Base-by-base conservation (phyloP, 805 yeast genomes). In the Nakazawaea populi region DNA sequence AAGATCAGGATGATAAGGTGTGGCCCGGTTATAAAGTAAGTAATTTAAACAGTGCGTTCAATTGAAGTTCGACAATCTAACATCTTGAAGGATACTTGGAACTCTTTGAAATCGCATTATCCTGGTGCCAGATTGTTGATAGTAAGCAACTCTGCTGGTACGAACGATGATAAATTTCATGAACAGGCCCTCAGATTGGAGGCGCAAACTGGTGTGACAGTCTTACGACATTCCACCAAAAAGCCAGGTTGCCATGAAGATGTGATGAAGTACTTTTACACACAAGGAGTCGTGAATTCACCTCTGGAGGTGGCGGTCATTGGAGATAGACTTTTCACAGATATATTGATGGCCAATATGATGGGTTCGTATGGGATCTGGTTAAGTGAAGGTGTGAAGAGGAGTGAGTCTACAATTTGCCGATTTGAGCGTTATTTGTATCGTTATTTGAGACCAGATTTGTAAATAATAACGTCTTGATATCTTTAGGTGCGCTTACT, bases 131-230 rank as follows among this genome's bases (percentile, higher is more conserved):
- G 73, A 9, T 64, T 91, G 24, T 70, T 89, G 37, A 85, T 92
- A 8, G 96, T 92, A 4, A 86, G 96, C 59, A 92, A 92, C 60
- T 87, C 96, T 0, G 97, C 98, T 0, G 99, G 99, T 0, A 87
- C 96, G 0, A 73, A 77, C 52, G 96, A 85, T 58, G 97, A 91
- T 60, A 60, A 57, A 0, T 73, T 70, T 35, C 76, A 80, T 51
- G 53, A 54, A 14, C 86, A 87, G 58, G 97, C 97, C 0, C 55
- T 61, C 24, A 58, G 69, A 6, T 65, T 91, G 9, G 95, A 90
- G 60, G 48, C 65, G 8, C 71, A 74, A 29, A 82, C 89, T 0
- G 91, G 92, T 0, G 85, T 87, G 0, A 68, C 78, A 0, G 92
- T 88, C 0, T 67, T 88, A 30, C 69, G 87, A 38, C 96, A 88